Percentiles rank a stretch among this genome's conserved stretches.
Conservation (phyloP, 2,329 filamentous ascomycete species). For the Lachnum nothofagi region DNA sequence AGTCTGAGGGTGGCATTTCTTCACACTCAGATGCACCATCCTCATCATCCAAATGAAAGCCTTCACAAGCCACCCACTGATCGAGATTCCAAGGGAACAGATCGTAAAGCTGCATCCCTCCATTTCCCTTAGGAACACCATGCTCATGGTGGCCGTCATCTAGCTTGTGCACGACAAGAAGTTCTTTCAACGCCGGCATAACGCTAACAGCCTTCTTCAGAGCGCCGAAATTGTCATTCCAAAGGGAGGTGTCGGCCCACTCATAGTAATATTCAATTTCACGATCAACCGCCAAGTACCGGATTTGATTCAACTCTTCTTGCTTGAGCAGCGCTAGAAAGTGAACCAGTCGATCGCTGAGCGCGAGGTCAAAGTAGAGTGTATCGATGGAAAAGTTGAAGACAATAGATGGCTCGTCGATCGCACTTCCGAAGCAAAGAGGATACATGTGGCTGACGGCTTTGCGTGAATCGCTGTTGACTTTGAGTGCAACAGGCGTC, state of each 20-base stretch:
- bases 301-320: constrained; percentile 6
- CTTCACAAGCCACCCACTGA: neutral
- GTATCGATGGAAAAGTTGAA: constrained; percentile 25
- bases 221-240: neutral
- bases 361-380: constrained; percentile 10
- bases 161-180: constrained; percentile 6
- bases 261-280: neutral
- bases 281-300: constrained; percentile 9
- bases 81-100: neutral
- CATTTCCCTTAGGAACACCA: neutral
- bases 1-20: neutral
- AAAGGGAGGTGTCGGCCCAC: neutral
- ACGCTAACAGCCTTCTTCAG: neutral
- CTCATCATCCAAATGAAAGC: constrained; percentile 2
- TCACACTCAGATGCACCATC: neutral
- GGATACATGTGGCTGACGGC: constrained; percentile 11
- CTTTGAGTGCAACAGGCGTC: constrained; percentile 8
- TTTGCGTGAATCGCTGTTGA: constrained; percentile 15
- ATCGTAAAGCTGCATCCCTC: constrained; percentile 1
- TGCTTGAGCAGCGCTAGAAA: constrained; percentile 9
- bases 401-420: constrained; percentile 5
- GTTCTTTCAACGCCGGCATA: constrained; percentile 8
- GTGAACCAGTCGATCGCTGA: neutral
- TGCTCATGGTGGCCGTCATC: constrained; percentile 1
- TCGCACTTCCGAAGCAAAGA: constrained; percentile 12